Evolutionary conservation across 2,329 filamentous ascomycete species (phyloP).

Genomic region (Fusarium graminum): DNA sequence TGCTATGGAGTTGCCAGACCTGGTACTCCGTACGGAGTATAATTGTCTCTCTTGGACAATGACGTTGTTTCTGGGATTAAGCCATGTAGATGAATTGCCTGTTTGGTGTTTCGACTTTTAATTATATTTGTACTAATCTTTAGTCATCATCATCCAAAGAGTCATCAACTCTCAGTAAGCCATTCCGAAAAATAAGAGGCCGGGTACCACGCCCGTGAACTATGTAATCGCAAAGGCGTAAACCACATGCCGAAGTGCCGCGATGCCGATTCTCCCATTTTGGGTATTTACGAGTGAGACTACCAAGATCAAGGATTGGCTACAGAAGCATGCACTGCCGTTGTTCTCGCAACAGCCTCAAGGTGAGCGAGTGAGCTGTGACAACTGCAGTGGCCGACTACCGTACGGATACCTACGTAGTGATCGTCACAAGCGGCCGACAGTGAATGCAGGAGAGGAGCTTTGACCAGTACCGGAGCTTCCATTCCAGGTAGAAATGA

Average conservation of each 20-base stretch:
- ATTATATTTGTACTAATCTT: background rate
- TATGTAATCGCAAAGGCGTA: background rate
- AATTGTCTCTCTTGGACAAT: background rate
- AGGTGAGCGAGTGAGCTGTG: background rate
- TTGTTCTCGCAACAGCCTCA: background rate
- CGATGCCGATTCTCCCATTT: background rate
- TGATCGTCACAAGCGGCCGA: background rate
- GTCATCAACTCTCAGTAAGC: slow-evolving; percentile 9
- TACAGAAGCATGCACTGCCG: background rate
- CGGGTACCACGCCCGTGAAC: slow-evolving; percentile 4
- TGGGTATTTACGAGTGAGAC: background rate
- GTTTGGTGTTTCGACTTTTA: background rate
- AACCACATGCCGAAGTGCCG: background rate
- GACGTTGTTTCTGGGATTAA: background rate
- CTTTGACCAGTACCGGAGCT: background rate
- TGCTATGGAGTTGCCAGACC: too few species aligned
- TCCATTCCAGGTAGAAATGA: background rate
- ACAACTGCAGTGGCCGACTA: background rate
- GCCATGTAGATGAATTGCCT: background rate
- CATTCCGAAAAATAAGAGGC: background rate
- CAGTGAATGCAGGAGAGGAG: background rate
- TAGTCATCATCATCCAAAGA: slow-evolving; percentile 1
- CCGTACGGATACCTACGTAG: too few species aligned
- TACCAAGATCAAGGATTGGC: slow-evolving; percentile 1
- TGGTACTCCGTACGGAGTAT: background rate